These are phyloP conservation scores for Rhizophora mangle DNA, from an alignment of 345 rosid species.

Conservation along the genomic window DNA sequence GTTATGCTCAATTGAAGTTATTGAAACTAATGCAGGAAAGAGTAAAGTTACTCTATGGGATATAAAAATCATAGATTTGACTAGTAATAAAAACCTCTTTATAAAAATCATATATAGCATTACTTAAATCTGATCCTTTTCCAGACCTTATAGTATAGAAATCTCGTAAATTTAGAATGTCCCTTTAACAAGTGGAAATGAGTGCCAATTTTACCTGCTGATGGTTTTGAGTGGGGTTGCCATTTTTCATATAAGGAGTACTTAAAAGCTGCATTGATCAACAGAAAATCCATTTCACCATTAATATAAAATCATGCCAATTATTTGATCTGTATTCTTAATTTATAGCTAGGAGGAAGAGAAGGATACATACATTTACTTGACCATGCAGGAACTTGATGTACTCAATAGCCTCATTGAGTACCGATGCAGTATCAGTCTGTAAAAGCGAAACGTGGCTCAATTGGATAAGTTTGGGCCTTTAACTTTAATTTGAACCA, in stretches of 20 bases:
- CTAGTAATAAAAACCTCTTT: too few relatives aligned
- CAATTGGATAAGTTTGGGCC: background rate
- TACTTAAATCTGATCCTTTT: too few relatives aligned
- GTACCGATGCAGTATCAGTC: slow-evolving; percentile 39
- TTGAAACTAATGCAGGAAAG: too few relatives aligned
- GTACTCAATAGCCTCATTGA: slow-evolving; percentile 34
- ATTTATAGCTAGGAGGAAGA: background rate
- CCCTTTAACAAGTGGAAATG: background rate
- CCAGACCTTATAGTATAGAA: too few relatives aligned
- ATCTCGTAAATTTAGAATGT: too few relatives aligned
- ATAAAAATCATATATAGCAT: too few relatives aligned
- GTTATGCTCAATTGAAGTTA: too few relatives aligned
- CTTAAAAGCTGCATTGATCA: slow-evolving; percentile 23
- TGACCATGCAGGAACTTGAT: slow-evolving; percentile 36
- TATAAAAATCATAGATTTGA: too few relatives aligned
- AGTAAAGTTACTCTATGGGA: too few relatives aligned
- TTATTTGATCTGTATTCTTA: background rate
- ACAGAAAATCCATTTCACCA: background rate
- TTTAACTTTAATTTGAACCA: background rate
- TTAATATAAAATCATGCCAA: background rate
- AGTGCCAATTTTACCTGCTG: slow-evolving; percentile 12
- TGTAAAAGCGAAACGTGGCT: slow-evolving; percentile 6
- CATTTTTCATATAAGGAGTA: slow-evolving; percentile 29
- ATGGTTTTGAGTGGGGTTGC: slow-evolving; percentile 17
- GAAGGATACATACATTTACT: slow-evolving; percentile 25